Percentiles rank a stretch among this genome's conserved stretches.
phyloP scores from a whole-genome alignment of 495 filamentous ascomycete species.

The Melanomma pulvis-pyrius region DNA sequence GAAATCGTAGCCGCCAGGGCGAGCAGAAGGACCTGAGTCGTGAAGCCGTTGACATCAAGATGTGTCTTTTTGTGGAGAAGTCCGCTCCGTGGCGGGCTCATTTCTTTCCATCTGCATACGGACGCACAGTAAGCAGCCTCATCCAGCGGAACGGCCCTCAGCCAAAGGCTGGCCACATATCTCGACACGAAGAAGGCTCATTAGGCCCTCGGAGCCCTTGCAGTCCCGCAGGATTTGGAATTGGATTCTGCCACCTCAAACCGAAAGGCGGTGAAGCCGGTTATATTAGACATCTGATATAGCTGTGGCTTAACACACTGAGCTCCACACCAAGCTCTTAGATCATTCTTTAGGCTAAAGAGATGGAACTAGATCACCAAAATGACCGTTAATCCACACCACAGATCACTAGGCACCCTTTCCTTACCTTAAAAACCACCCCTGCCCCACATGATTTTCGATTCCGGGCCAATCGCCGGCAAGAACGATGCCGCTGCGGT shows the following conservation, averaged over 20 bases:
- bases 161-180: background rate
- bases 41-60: conserved; percentile 14
- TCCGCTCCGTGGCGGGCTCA: conserved; percentile 23
- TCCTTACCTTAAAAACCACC: conserved; percentile 11
- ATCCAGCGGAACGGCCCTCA: conserved; percentile 31
- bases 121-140: conserved; percentile 29
- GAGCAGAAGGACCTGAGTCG: background rate
- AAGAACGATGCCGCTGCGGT: conserved; percentile 18
- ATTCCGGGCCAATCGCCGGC: conserved; percentile 9
- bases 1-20: background rate
- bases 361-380: conserved; percentile 8
- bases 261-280: background rate
- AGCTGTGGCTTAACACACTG: conserved; percentile 29
- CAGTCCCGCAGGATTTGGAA: conserved; percentile 21
- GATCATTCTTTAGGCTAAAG: conserved; percentile 27
- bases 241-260: conserved; percentile 7
- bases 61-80: conserved; percentile 3
- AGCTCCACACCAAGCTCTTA: conserved; percentile 19
- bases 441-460: conserved; percentile 14
- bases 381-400: conserved; percentile 13
- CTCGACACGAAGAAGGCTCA: conserved; percentile 8
- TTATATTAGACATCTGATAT: conserved; percentile 23
- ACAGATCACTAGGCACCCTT: conserved; percentile 27
- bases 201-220: background rate
- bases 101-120: conserved; percentile 21